Evolutionary conservation across 225 moss, liverwort and hornwort species (phyloP).

Genomic region (Sphagnum tenellum): DNA sequence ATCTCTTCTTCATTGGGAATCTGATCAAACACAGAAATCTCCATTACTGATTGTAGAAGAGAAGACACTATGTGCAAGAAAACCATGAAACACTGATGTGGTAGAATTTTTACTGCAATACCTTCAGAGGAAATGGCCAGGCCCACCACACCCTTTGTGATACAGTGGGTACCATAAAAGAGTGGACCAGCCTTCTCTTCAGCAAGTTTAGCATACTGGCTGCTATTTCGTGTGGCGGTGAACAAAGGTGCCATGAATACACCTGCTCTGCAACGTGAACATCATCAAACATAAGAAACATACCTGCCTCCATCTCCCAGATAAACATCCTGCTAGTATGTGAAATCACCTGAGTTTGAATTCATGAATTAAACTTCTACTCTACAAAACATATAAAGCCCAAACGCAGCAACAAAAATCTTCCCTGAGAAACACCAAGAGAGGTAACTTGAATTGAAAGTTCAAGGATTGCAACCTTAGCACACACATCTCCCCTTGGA

Average conservation of each 20-base stretch:
- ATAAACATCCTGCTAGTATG: too few relatives aligned
- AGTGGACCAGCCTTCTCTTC: slow-evolving; percentile 14
- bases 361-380: background rate
- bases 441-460: too few relatives aligned
- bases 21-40: too few relatives aligned
- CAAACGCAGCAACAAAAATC: background rate
- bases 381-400: background rate
- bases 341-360: too few relatives aligned
- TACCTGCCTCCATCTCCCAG: background rate
- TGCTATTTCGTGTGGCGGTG: slow-evolving; percentile 12
- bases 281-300: slow-evolving; percentile 17
- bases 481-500: too few relatives aligned
- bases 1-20: too few relatives aligned
- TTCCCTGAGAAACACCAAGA: too few relatives aligned
- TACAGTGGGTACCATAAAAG: slow-evolving; percentile 15
- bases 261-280: slow-evolving; percentile 49
- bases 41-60: too few relatives aligned
- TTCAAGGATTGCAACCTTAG: too few relatives aligned
- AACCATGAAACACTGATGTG: background rate
- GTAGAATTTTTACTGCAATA: slow-evolving; percentile 1
- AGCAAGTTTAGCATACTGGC: slow-evolving; percentile 13
- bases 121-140: slow-evolving; percentile 40
- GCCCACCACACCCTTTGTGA: slow-evolving; percentile 34
- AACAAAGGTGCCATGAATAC: slow-evolving; percentile 37
- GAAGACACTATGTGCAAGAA: background rate